phyloP scores from a whole-genome alignment of 2,329 filamentous ascomycete species.

The Phialophora chinensis region DNA sequence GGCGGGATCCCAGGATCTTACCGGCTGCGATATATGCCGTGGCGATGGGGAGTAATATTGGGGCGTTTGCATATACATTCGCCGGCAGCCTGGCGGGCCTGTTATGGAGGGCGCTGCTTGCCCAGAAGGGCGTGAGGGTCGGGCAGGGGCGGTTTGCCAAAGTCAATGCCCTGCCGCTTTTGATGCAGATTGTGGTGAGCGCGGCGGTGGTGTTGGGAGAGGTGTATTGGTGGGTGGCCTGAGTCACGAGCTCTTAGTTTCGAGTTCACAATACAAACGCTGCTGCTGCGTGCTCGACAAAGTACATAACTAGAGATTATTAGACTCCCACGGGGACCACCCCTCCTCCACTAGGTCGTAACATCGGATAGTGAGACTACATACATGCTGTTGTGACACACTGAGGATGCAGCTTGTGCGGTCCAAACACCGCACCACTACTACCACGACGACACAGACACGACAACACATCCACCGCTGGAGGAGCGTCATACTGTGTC shows the following conservation, averaged over 20 bases:
- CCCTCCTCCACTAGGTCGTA: too few species aligned
- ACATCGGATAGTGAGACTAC: too few species aligned
- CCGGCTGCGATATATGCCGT: constrained; percentile 36
- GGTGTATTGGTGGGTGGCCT: constrained; percentile 36
- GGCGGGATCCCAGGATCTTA: constrained; percentile 30
- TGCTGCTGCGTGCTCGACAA: not conserved
- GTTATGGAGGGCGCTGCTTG: constrained; percentile 36
- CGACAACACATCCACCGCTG: too few species aligned
- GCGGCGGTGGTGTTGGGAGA: constrained; percentile 37
- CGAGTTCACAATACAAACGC: not conserved
- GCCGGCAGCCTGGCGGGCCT: constrained; percentile 39
- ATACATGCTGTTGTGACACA: too few species aligned
- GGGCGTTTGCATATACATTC: constrained; percentile 40
- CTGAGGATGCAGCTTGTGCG: not conserved
- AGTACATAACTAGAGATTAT: too few species aligned
- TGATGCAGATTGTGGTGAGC: constrained; percentile 38
- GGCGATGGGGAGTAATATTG: constrained; percentile 41
- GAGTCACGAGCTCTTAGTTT: not conserved
- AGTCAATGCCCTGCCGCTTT: constrained; percentile 36
- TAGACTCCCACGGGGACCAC: not conserved
- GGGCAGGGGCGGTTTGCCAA: constrained; percentile 37
- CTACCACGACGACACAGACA: not conserved
- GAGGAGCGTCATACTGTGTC: too few species aligned
- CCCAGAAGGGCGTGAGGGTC: constrained; percentile 37
- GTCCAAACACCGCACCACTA: not conserved